A percentile compares a stretch with the other conserved stretches of the same genome.
Evolutionary conservation across 2,329 filamentous ascomycete genomes (phyloP).

Genomic region (Neofusicoccum laricinum): DNA sequence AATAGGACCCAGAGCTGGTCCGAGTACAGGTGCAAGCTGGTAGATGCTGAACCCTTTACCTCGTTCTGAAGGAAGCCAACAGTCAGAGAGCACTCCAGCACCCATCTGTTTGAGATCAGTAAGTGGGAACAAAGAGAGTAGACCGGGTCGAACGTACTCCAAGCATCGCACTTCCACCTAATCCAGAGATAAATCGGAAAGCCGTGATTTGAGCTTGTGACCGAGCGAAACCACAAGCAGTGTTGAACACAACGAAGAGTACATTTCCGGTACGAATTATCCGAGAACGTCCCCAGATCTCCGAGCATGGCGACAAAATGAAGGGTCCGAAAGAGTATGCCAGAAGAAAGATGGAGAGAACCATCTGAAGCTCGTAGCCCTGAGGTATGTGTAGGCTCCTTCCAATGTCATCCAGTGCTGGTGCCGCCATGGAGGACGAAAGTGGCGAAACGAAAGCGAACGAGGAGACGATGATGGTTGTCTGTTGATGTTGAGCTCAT

Average conservation of each 20-base stretch:
- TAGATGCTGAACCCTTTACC: conserved; percentile 63
- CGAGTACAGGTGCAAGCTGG: conserved; percentile 61
- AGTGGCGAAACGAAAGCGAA: conserved; percentile 41
- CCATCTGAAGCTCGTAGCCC: conserved; percentile 23
- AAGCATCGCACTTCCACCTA: conserved; percentile 38
- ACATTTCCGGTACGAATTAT: conserved; percentile 37
- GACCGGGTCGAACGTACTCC: conserved; percentile 30
- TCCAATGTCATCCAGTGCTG: conserved; percentile 31
- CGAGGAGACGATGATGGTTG: conserved; percentile 41
- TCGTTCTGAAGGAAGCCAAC: conserved; percentile 60
- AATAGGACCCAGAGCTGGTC: conserved; percentile 64
- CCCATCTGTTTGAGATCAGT: conserved; percentile 5
- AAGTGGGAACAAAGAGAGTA: background rate
- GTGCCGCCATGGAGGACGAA: conserved; percentile 39
- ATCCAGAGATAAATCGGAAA: conserved; percentile 35
- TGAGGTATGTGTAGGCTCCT: conserved; percentile 35
- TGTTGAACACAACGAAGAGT: conserved; percentile 35
- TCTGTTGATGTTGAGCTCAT: conserved; percentile 17
- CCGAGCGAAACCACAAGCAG: conserved; percentile 39
- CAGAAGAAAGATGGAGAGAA: conserved; percentile 39
- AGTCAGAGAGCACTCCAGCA: conserved; percentile 46
- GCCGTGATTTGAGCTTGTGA: conserved; percentile 32
- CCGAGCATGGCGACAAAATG: conserved; percentile 36
- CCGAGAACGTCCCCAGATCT: conserved; percentile 33
- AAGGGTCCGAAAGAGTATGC: conserved; percentile 40